A percentile compares a stretch with the other conserved stretches of the same genome.
phyloP scores from a whole-genome alignment of 2,329 filamentous ascomycete genomes.

The Neofusicoccum parvum region DNA sequence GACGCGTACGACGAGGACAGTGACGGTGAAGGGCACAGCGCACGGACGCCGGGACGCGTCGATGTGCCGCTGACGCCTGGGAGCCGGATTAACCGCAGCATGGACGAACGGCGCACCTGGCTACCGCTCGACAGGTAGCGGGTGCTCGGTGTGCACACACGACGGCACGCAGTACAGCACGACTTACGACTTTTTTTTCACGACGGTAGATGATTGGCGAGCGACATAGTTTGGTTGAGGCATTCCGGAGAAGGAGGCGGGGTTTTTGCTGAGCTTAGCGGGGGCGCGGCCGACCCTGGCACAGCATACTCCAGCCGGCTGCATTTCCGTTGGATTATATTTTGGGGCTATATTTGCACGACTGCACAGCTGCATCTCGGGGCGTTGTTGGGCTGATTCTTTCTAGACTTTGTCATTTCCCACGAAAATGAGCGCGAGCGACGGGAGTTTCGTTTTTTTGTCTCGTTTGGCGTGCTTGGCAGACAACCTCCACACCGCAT shows the following conservation, averaged over 20 bases:
- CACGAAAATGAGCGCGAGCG: conserved; percentile 11
- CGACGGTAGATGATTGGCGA: conserved; percentile 6
- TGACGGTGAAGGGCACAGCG: conserved; percentile 53
- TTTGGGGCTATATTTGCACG: conserved; percentile 14
- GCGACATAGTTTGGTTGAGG: conserved; percentile 11
- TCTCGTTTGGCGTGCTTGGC: neutral
- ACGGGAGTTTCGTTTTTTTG: neutral
- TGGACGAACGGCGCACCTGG: conserved; percentile 65
- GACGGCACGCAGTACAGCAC: neutral
- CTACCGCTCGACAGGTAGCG: conserved; percentile 42
- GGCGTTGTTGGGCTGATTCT: neutral
- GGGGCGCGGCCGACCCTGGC: neutral
- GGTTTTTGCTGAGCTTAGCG: conserved; percentile 4
- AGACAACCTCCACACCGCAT: conserved; percentile 6
- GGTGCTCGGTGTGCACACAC: neutral
- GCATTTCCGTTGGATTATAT: neutral
- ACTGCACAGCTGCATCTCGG: neutral
- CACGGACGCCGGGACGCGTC: conserved; percentile 39
- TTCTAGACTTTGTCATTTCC: conserved; percentile 1
- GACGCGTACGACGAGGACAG: conserved; percentile 65
- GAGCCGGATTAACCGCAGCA: conserved; percentile 62
- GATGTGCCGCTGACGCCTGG: conserved; percentile 67
- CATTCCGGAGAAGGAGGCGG: neutral
- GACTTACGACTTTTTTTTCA: conserved; percentile 4
- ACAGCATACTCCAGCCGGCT: neutral